phyloP scores from a whole-genome alignment of 805 yeast species.

The Schizosaccharomyces octosporus region DNA sequence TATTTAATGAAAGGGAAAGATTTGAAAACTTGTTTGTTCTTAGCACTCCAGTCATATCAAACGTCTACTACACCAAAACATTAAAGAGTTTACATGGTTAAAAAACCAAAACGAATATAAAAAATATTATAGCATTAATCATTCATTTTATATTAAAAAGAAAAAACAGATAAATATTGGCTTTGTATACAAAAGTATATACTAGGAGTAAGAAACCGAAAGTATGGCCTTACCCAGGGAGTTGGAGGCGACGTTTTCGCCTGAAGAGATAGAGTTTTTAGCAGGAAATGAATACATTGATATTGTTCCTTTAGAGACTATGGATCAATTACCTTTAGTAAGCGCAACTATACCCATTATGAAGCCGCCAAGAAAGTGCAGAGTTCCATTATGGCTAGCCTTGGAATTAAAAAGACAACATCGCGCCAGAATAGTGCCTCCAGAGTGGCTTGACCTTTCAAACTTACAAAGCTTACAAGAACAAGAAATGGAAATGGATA shows the following conservation, averaged over 20 bases:
- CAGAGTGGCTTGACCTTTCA: conserved; percentile 49
- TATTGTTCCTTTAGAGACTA: conserved; percentile 54
- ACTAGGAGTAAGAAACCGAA: neutral
- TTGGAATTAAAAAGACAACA: conserved; percentile 58
- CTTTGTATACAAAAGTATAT: neutral
- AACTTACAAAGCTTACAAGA: conserved; percentile 34
- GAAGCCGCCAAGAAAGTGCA: conserved; percentile 39
- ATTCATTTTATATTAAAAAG: neutral
- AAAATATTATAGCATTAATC: too few species aligned
- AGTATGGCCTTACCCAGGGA: conserved; percentile 41
- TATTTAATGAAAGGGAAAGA: neutral
- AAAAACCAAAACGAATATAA: too few species aligned
- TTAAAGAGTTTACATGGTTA: too few species aligned
- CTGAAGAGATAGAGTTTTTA: conserved; percentile 57
- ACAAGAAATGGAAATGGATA: conserved; percentile 34
- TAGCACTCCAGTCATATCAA: too few species aligned
- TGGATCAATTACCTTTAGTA: conserved; percentile 17
- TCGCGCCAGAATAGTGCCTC: conserved; percentile 65
- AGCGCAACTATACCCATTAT: conserved; percentile 24
- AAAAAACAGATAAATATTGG: neutral
- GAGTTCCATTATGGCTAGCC: conserved; percentile 76
- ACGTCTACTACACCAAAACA: too few species aligned
- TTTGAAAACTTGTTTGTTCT: neutral
- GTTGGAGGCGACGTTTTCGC: conserved; percentile 32
- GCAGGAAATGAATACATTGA: conserved; percentile 58